Percentiles rank a stretch among this genome's conserved stretches.
phyloP scores from a whole-genome alignment of 306 rosid genomes.

The Malus fusca region DNA sequence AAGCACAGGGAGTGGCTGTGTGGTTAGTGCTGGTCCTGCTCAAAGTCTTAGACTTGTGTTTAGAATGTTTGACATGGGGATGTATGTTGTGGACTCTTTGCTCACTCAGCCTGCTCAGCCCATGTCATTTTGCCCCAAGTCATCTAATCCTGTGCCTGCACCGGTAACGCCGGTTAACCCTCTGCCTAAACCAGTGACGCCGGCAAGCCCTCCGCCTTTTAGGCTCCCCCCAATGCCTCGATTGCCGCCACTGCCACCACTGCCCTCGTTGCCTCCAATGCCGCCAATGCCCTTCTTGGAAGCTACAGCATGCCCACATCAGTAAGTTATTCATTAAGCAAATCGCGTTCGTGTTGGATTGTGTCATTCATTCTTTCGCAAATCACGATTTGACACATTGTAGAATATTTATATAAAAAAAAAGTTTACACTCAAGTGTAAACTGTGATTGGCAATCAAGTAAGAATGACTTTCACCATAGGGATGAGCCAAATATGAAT shows the following conservation, averaged over 20 bases:
- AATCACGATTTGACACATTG: too few species aligned
- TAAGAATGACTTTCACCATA: too few species aligned
- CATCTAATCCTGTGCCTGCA: conserved; percentile 25
- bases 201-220: conserved; percentile 32
- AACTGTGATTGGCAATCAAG: too few species aligned
- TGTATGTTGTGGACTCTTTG: conserved; percentile 66
- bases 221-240: conserved; percentile 32
- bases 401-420: neutral
- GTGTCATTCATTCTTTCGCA: neutral
- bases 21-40: conserved; percentile 52
- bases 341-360: neutral
- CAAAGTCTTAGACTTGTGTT: conserved; percentile 63
- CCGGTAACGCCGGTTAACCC: conserved; percentile 26
- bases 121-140: conserved; percentile 57
- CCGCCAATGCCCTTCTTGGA: conserved; percentile 46
- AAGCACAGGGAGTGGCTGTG: conserved; percentile 44
- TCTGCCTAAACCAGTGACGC: neutral
- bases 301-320: conserved; percentile 65
- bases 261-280: conserved; percentile 25
- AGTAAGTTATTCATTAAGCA: conserved; percentile 37
- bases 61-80: conserved; percentile 62
- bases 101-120: conserved; percentile 77
- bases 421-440: neutral
- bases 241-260: conserved; percentile 38
- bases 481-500: too few species aligned